phyloP scores from a whole-genome alignment of 2,329 filamentous ascomycete genomes.

The Fusarium goolgardi region DNA sequence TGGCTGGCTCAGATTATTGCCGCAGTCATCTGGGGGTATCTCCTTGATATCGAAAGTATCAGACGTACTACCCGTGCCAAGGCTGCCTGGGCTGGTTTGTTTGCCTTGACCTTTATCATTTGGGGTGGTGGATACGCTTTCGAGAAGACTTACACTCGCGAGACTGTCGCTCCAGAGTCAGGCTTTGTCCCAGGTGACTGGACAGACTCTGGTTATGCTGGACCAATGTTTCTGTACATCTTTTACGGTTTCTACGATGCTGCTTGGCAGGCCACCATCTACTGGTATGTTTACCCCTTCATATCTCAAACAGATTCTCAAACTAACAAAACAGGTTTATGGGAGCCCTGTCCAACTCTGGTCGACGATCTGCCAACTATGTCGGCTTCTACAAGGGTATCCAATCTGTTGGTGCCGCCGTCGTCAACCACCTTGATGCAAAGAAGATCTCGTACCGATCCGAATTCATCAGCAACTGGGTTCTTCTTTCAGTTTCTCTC shows the following conservation, averaged over 20 bases:
- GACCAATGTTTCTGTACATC: constrained; percentile 89
- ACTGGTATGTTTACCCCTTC: constrained; percentile 77
- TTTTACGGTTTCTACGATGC: constrained; percentile 93
- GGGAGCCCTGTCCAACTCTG: constrained; percentile 92
- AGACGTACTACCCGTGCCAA: constrained; percentile 76
- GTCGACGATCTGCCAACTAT: constrained; percentile 90
- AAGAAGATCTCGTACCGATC: constrained; percentile 68
- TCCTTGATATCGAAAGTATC: constrained; percentile 70
- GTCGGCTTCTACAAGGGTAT: constrained; percentile 91
- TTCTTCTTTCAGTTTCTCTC: constrained; percentile 76
- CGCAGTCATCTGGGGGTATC: constrained; percentile 77
- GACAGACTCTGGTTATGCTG: constrained; percentile 72
- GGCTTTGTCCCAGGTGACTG: constrained; percentile 65
- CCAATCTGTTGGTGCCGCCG: constrained; percentile 78
- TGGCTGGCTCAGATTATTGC: constrained; percentile 82
- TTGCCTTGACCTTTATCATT: constrained; percentile 77
- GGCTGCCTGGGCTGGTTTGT: constrained; percentile 68
- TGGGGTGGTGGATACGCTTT: constrained; percentile 89
- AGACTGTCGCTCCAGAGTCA: constrained; percentile 20
- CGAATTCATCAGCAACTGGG: constrained; percentile 80
- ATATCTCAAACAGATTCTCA: constrained; percentile 41
- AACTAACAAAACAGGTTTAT: constrained; percentile 73
- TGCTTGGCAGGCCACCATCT: constrained; percentile 88
- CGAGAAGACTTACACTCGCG: constrained; percentile 58
- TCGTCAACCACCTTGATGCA: constrained; percentile 52